Evolutionary conservation across 2,329 filamentous ascomycete species (phyloP).

Genomic region (Scedosporium boydii): DNA sequence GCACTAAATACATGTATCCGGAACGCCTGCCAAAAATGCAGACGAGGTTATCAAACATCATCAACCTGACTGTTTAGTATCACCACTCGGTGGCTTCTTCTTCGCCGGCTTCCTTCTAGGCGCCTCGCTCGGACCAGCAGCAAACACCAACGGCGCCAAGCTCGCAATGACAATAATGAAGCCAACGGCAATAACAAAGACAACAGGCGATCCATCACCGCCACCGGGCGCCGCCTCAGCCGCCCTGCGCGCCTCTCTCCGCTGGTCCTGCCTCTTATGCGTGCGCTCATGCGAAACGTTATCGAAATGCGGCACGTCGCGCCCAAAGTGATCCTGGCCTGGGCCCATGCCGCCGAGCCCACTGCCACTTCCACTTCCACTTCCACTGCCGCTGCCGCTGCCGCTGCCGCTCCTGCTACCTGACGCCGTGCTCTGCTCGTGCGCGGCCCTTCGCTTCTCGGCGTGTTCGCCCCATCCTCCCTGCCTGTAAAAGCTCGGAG

Average conservation of each 20-base stretch:
- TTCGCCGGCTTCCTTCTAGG: neutral
- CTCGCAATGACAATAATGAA: slow-evolving; percentile 6
- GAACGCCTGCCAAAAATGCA: neutral
- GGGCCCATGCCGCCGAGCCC: slow-evolving; percentile 45
- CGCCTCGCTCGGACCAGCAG: neutral
- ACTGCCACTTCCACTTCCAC: slow-evolving; percentile 15
- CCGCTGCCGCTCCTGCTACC: slow-evolving; percentile 17
- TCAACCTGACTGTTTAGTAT: neutral
- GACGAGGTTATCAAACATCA: neutral
- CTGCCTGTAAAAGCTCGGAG: slow-evolving; percentile 76
- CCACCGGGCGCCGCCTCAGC: neutral
- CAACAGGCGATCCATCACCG: neutral
- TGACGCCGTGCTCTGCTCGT: slow-evolving; percentile 22
- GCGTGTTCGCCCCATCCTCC: slow-evolving; percentile 66
- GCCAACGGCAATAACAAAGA: slow-evolving; percentile 3
- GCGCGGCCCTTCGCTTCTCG: slow-evolving; percentile 47
- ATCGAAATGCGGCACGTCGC: slow-evolving; percentile 65
- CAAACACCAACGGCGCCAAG: slow-evolving; percentile 4
- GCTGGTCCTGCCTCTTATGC: slow-evolving; percentile 53
- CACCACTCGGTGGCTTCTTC: neutral
- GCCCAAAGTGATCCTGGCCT: slow-evolving; percentile 39
- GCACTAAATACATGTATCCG: neutral
- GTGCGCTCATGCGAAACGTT: slow-evolving; percentile 61
- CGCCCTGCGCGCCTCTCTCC: slow-evolving; percentile 17
- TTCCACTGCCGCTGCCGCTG: neutral